Base-by-base conservation (phyloP, 2,329 filamentous ascomycete species). In the Colletotrichum gigasporum region DNA sequence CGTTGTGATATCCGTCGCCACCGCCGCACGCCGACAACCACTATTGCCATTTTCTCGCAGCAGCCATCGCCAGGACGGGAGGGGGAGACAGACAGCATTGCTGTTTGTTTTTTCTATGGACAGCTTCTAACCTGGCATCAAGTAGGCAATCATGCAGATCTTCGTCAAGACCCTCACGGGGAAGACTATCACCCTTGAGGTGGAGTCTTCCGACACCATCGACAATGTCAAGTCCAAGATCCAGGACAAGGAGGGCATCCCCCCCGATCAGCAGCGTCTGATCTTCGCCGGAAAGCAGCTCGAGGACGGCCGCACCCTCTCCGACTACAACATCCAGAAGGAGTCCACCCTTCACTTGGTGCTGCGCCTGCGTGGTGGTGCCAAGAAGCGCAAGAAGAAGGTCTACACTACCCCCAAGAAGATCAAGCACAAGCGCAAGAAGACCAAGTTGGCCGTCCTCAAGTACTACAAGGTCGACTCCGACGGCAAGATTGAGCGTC, bases 351-450 rank as follows among this genome's bases (percentile, higher is more conserved):
- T 99, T 73, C 96, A 99, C 86, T 87, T 98, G 75, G 96, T 99
- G 76, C 91, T 99, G 76, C 93, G 96, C 81, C 94, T 99, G 69
- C 96, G 95, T 89, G 96, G 96, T 89, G 96, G 95, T 84, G 62
- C 41, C 42, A 99, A 99, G 94, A 97, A 98, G 93, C 91, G 96
- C 85, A 99, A 99, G 93, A 97, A 97, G 94, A 99, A 99, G 94
- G 96, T 99, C 75, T 99, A 99, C 92, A 98, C 93, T 82, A 99
- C 96, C 79, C 96, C 96, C 83, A 99, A 99, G 94, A 99, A 99
- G 94, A 99, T 99, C 92, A 99, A 99, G 96, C 96, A 99, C 91
- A 99, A 99, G 94, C 92, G 94, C 88, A 99, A 98, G 94, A 99
- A 99, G 95, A 97, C 92, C 90, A 99, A 99, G 92, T 87, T 99